phyloP scores from a whole-genome alignment of 139 green algal species.

The Auxenochlorella pyrenoidosa region DNA sequence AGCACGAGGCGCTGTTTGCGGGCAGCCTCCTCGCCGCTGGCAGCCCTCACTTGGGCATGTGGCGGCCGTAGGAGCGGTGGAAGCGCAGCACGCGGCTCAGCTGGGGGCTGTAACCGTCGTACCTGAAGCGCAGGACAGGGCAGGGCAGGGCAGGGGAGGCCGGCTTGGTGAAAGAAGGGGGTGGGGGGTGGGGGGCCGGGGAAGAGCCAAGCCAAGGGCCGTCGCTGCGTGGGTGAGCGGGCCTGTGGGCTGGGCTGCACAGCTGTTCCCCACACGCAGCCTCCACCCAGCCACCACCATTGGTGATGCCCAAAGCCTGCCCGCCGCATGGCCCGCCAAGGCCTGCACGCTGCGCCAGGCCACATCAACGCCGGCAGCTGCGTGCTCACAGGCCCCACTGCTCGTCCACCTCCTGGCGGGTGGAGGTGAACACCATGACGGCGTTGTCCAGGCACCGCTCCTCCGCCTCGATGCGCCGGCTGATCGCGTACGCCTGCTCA shows the following conservation, averaged over 20 bases:
- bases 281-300: no score
- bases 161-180: no score
- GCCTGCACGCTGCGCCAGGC: not conserved
- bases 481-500: constrained; percentile 92
- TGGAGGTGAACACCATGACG: constrained; percentile 90
- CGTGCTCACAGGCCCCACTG: constrained; percentile 87
- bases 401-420: constrained; percentile 90
- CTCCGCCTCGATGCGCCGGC: constrained; percentile 90
- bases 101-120: constrained; percentile 81
- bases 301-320: no score
- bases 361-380: not conserved
- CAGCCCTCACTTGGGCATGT: constrained; percentile 77
- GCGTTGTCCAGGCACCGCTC: constrained; percentile 90
- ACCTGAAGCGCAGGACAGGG: constrained; percentile 38
- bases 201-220: no score
- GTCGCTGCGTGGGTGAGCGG: no score
- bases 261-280: no score
- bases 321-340: no score
- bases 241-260: no score
- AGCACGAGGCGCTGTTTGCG: no score
- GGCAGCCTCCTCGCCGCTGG: no score
- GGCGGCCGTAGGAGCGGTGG: constrained; percentile 69
- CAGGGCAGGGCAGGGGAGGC: not conserved
- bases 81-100: constrained; percentile 65
- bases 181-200: no score